phyloP scores from a whole-genome alignment of 2,329 filamentous ascomycete species.

The Rutstroemia sp. region DNA sequence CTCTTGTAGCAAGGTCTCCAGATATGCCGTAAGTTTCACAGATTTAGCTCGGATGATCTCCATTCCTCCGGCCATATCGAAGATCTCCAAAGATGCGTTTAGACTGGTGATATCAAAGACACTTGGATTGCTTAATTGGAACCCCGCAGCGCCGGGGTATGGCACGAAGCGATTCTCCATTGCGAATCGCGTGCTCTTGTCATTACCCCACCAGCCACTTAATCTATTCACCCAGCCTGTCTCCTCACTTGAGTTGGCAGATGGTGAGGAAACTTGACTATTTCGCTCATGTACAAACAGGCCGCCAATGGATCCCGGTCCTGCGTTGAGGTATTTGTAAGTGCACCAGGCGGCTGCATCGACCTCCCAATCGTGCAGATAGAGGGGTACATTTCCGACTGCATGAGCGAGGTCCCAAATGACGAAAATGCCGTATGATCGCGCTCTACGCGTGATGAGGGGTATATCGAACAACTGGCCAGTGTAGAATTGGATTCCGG shows the following conservation, averaged over 20 bases:
- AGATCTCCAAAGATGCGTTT: conserved; percentile 62
- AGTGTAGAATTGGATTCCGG: conserved; percentile 75
- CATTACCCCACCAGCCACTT: conserved; percentile 76
- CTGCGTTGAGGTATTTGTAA: conserved; percentile 77
- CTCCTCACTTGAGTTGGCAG: conserved; percentile 18
- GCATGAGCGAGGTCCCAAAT: conserved; percentile 80
- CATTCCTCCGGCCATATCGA: conserved; percentile 56
- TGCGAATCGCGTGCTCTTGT: conserved; percentile 60
- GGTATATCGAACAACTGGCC: conserved; percentile 71
- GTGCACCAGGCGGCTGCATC: conserved; percentile 75
- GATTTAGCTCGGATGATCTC: conserved; percentile 56
- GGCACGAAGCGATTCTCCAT: conserved; percentile 72
- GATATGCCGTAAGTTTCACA: conserved; percentile 56
- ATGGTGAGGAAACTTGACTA: conserved; percentile 14
- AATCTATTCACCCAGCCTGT: conserved; percentile 45
- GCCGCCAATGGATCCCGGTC: conserved; percentile 66
- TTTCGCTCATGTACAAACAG: conserved; percentile 61
- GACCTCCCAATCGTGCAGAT: conserved; percentile 69
- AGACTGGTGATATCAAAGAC: conserved; percentile 68
- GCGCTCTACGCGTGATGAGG: conserved; percentile 64
- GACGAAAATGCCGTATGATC: conserved; percentile 56
- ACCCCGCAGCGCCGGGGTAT: conserved; percentile 65
- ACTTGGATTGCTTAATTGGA: conserved; percentile 69
- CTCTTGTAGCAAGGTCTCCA: conserved; percentile 51
- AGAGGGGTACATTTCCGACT: conserved; percentile 65